These are phyloP conservation scores for Agrostemma githago DNA, from an alignment of 148 eudicot species.

Conservation along the genomic window DNA sequence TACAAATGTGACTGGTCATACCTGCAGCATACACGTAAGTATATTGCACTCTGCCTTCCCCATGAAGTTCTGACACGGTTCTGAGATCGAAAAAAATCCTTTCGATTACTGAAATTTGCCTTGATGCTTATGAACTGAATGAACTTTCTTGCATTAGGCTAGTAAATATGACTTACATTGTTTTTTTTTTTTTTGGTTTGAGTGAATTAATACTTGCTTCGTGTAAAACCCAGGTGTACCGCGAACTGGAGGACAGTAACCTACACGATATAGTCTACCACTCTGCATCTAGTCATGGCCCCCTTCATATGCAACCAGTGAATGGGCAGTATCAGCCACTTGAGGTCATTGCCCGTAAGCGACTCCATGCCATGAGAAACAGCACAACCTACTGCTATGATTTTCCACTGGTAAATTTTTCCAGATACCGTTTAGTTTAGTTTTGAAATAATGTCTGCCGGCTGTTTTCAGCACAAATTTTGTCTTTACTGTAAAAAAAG, in stretches of 20 bases:
- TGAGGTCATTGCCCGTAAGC: constrained; percentile 68
- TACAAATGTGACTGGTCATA: constrained; percentile 92
- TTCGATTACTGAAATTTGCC: not conserved
- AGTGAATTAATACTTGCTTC: constrained; percentile 9
- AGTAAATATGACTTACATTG: not conserved
- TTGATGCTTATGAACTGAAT: constrained; percentile 6
- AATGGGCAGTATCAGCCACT: constrained; percentile 66
- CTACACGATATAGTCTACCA: constrained; percentile 55
- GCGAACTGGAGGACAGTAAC: constrained; percentile 73
- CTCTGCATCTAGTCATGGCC: constrained; percentile 47
- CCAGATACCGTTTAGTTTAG: not conserved
- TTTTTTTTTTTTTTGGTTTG: constrained; percentile 1
- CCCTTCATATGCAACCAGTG: constrained; percentile 69
- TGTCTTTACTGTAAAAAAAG: not conserved
- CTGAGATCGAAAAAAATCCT: not conserved
- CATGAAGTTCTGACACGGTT: not conserved
- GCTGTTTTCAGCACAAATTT: not conserved
- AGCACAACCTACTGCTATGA: constrained; percentile 98
- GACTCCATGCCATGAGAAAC: constrained; percentile 85
- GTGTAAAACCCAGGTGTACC: constrained; percentile 51
- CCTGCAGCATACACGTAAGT: constrained; percentile 91
- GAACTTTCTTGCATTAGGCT: constrained; percentile 1
- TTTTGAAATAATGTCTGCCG: too few relatives aligned
- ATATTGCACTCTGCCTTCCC: not conserved
- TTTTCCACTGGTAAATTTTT: constrained; percentile 65